Evolutionary conservation across 495 filamentous ascomycete species (phyloP).

Genomic region (Xylaria castorea): DNA sequence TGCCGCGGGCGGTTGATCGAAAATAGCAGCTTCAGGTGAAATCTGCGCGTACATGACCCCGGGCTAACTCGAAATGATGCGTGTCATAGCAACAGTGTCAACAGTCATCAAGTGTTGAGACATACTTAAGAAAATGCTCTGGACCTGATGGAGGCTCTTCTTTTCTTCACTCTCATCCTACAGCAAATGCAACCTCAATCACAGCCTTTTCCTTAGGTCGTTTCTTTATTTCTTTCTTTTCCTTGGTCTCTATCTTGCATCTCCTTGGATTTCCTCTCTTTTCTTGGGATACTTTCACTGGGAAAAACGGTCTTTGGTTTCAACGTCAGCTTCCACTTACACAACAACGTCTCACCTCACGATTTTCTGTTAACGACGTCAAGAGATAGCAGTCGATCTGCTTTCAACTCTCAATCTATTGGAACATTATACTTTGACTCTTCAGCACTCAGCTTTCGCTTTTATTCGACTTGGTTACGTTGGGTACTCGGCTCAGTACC

Average conservation of each 20-base stretch:
- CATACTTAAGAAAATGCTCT: constrained; percentile 20
- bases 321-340: constrained; percentile 32
- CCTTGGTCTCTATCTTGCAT: constrained; percentile 32
- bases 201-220: constrained; percentile 39
- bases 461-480: constrained; percentile 13
- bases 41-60: background rate
- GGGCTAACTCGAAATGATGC: background rate
- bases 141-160: constrained; percentile 4
- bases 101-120: background rate
- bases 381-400: constrained; percentile 25
- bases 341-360: constrained; percentile 30
- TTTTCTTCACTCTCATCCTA: constrained; percentile 26
- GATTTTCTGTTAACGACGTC: constrained; percentile 38
- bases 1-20: constrained; percentile 19
- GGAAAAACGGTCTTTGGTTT: constrained; percentile 24
- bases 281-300: constrained; percentile 23
- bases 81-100: constrained; percentile 2
- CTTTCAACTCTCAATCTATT: constrained; percentile 6
- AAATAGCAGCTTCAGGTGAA: constrained; percentile 13
- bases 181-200: constrained; percentile 29
- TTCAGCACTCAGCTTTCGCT: background rate
- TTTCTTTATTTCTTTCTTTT: constrained; percentile 37
- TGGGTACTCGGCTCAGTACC: constrained; percentile 32
- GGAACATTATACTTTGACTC: background rate
- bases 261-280: constrained; percentile 27